Conservation (phyloP, 139 green algal species). For the Desmodesmus armatus region DNA sequence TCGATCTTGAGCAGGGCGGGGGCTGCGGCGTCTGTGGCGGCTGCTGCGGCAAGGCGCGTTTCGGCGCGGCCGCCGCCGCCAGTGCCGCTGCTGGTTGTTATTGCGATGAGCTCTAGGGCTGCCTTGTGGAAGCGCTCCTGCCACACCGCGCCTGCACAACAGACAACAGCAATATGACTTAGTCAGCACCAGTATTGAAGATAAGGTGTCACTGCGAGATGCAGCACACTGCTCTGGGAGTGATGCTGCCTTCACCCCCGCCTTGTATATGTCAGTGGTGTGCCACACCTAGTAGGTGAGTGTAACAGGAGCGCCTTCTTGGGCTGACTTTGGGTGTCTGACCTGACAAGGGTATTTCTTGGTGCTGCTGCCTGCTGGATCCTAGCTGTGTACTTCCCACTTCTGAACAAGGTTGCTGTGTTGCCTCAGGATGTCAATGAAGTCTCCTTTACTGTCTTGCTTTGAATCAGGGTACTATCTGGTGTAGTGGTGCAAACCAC, state of each 20-base stretch:
- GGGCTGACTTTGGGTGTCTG: background rate
- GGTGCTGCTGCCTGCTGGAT: too few species aligned
- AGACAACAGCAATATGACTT: background rate
- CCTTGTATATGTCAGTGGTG: too few species aligned
- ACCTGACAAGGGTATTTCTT: too few species aligned
- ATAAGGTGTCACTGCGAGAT: background rate
- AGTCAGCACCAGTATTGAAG: background rate
- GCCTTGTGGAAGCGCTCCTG: constrained; percentile 42
- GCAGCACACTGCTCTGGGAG: background rate
- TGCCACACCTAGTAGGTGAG: too few species aligned
- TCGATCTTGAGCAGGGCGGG: constrained; percentile 81
- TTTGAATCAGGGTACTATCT: too few species aligned
- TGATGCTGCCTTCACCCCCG: background rate
- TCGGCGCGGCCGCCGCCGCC: constrained; percentile 2
- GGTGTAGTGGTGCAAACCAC: too few species aligned
- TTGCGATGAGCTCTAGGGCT: constrained; percentile 53
- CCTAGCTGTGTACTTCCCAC: too few species aligned
- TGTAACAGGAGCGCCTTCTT: too few species aligned
- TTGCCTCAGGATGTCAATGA: too few species aligned
- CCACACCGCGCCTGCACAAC: constrained; percentile 3
- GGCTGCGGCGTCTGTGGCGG: constrained; percentile 57
- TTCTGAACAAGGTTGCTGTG: too few species aligned
- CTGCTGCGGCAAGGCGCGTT: constrained; percentile 31
- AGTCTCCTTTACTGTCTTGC: too few species aligned
- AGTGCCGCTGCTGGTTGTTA: constrained; percentile 39